Percentiles rank a stretch among this genome's conserved stretches.
Evolutionary conservation across 805 yeast species (phyloP).

Genomic region (Saccharomycopsis sp.): DNA sequence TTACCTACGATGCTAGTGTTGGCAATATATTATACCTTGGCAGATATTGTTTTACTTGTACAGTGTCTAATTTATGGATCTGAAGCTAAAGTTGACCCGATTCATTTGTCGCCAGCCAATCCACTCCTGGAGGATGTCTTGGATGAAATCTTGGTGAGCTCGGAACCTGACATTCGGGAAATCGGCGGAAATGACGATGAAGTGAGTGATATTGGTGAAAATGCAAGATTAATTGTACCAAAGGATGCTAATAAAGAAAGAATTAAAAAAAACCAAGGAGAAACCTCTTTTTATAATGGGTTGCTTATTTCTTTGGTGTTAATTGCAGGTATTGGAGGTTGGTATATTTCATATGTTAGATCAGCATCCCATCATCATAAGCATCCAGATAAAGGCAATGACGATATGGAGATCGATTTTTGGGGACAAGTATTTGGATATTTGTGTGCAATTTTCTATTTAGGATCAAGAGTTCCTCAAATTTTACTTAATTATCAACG

Average conservation of each 20-base stretch:
- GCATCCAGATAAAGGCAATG: constrained; percentile 24
- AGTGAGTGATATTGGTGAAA: constrained; percentile 19
- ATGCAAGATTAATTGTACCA: constrained; percentile 25
- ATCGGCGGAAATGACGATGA: too few relatives aligned
- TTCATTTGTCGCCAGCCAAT: constrained; percentile 83
- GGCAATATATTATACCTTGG: constrained; percentile 87
- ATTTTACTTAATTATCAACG: constrained; percentile 76
- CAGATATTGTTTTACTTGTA: constrained; percentile 75
- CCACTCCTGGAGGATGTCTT: constrained; percentile 72
- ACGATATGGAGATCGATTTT: constrained; percentile 56
- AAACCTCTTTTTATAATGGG: constrained; percentile 25
- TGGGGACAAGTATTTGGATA: constrained; percentile 85
- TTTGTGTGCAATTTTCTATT: constrained; percentile 62
- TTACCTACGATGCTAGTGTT: constrained; percentile 90
- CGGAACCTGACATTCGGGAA: too few relatives aligned
- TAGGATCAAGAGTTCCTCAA: constrained; percentile 92
- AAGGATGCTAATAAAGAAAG: constrained; percentile 19
- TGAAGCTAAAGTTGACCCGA: constrained; percentile 50
- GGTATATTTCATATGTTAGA: constrained; percentile 60
- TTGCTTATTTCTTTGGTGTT: constrained; percentile 51
- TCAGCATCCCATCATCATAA: constrained; percentile 29
- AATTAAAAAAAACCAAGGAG: constrained; percentile 21
- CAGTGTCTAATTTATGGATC: constrained; percentile 75
- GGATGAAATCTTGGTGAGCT: constrained; percentile 44
- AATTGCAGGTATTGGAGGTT: constrained; percentile 78